A percentile compares a stretch with the other conserved stretches of the same genome.
These are phyloP conservation scores for Saksenaea oblongispora DNA, from an alignment of 371 early-diverging fungal species.

Conservation along the genomic window DNA sequence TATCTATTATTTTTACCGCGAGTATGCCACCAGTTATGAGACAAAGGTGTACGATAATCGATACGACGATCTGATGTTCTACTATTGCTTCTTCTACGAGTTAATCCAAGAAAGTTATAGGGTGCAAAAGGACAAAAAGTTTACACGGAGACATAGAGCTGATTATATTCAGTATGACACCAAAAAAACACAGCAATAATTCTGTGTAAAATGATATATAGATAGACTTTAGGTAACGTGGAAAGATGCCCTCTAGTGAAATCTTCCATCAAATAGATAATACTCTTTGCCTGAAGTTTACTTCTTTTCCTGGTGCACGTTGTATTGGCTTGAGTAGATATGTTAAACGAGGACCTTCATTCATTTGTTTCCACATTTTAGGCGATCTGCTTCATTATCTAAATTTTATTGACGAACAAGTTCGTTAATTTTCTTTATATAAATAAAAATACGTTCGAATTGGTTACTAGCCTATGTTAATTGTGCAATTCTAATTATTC, in stretches of 20 bases:
- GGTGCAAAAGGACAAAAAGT: conserved; percentile 24
- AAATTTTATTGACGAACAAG: background rate
- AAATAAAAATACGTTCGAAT: no score
- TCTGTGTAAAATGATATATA: background rate
- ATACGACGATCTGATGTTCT: conserved; percentile 87
- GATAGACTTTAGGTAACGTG: no score
- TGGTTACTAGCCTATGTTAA: background rate
- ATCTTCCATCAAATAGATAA: no score
- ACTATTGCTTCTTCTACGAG: conserved; percentile 85
- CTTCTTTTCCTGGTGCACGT: no score
- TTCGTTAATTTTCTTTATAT: background rate
- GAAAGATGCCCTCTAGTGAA: no score
- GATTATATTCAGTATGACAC: conserved; percentile 31
- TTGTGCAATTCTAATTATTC: background rate
- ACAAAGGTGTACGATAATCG: conserved; percentile 63
- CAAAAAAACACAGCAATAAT: background rate
- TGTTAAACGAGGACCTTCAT: no score
- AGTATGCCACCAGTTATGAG: conserved; percentile 56
- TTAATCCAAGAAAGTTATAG: conserved; percentile 81
- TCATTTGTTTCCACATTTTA: no score
- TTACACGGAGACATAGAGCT: conserved; percentile 36
- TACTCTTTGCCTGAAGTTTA: no score
- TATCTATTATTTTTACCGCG: conserved; percentile 87
- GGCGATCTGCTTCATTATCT: no score
- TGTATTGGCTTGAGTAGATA: no score